Conservation (phyloP, 768 basidiomycete genomes). For the Amanita subjunquillea region DNA sequence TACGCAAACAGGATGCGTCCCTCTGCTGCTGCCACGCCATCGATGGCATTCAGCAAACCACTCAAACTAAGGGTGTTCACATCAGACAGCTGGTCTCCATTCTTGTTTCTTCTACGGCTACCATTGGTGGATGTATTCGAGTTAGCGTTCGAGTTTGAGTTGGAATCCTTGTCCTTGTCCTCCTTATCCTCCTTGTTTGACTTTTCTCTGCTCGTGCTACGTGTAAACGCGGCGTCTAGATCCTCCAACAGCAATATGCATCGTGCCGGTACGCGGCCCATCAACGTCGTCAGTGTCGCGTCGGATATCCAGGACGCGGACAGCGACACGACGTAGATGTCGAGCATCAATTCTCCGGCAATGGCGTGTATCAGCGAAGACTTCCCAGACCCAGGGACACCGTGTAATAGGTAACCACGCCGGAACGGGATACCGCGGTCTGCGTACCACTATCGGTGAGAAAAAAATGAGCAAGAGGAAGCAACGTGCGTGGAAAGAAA, state of each 20-base stretch:
- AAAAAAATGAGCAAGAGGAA: constrained; percentile 2
- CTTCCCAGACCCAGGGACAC: constrained; percentile 82
- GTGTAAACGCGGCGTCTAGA: constrained; percentile 81
- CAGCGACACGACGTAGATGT: constrained; percentile 86
- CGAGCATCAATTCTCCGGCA: constrained; percentile 81
- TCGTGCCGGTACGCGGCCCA: constrained; percentile 78
- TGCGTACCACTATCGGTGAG: constrained; percentile 67
- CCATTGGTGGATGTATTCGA: constrained; percentile 2
- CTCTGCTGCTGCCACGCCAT: constrained; percentile 81
- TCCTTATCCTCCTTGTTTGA: constrained; percentile 25
- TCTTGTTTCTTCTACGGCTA: constrained; percentile 31
- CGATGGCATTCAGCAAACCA: constrained; percentile 75
- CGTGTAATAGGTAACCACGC: constrained; percentile 76
- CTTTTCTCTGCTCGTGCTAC: constrained; percentile 60
- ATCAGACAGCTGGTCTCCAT: constrained; percentile 53
- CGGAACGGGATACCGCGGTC: constrained; percentile 90
- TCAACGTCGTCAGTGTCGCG: constrained; percentile 72
- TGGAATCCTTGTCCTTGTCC: constrained; percentile 16
- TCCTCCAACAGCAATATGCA: constrained; percentile 88
- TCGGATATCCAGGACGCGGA: constrained; percentile 86
- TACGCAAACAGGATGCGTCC: constrained; percentile 85
- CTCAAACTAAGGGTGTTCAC: constrained; percentile 76
- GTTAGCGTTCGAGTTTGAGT: constrained; percentile 1
- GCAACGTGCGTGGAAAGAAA: not conserved
- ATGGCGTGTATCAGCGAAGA: constrained; percentile 80